phyloP scores from a whole-genome alignment of 2,329 filamentous ascomycete species.

The Parastagonospora avenae region DNA sequence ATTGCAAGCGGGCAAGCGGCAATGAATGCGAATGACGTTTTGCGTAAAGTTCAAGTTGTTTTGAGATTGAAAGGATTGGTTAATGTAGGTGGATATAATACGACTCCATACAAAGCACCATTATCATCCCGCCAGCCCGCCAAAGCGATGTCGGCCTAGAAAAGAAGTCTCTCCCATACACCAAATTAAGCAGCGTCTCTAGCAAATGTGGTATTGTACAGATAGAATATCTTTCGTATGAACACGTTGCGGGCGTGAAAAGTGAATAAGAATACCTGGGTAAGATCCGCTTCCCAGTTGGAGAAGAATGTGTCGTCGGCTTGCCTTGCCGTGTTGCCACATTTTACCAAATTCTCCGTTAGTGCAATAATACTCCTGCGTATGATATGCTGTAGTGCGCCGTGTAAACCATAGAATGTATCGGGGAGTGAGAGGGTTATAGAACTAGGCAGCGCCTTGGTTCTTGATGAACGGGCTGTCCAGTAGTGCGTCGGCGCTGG shows the following conservation, averaged over 20 bases:
- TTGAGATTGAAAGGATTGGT: neutral
- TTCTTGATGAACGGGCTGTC: constrained; percentile 80
- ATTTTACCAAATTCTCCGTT: neutral
- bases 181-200: neutral
- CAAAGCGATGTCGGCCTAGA: neutral
- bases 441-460: constrained; percentile 50
- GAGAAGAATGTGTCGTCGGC: no score
- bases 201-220: constrained; percentile 16
- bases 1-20: neutral
- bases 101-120: constrained; percentile 2
- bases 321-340: neutral
- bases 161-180: neutral
- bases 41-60: no score
- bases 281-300: no score
- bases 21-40: neutral
- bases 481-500: constrained; percentile 89
- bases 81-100: constrained; percentile 3
- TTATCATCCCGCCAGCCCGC: neutral
- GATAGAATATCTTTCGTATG: constrained; percentile 10
- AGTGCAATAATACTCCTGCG: constrained; percentile 1
- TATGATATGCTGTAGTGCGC: constrained; percentile 10
- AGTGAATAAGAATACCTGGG: neutral
- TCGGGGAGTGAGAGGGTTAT: constrained; percentile 2
- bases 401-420: constrained; percentile 2
- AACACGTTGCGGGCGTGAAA: constrained; percentile 19